Conservation (phyloP, 306 rosid species). For the Vigna reflexopilosa region DNA sequence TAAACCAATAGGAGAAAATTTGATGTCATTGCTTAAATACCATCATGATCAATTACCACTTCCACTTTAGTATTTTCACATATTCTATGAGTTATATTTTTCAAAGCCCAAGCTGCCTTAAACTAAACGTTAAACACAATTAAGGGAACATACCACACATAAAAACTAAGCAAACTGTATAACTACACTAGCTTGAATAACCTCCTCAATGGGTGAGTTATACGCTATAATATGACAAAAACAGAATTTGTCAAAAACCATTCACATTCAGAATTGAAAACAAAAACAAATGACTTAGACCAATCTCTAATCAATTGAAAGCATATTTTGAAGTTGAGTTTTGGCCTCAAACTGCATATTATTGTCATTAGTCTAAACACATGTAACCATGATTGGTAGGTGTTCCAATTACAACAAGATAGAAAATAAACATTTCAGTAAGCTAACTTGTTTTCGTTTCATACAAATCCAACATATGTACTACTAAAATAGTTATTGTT, state of each 20-base stretch:
- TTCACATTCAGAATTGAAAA: background rate
- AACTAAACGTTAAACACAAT: constrained; percentile 57
- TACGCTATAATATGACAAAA: constrained; percentile 55
- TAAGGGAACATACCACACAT: background rate
- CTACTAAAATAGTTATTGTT: too few species aligned
- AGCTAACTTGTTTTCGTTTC: background rate
- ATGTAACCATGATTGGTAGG: constrained; percentile 80
- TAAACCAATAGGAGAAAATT: too few species aligned
- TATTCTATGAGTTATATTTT: constrained; percentile 93
- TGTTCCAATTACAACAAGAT: constrained; percentile 70
- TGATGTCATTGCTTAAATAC: too few species aligned
- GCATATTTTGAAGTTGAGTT: constrained; percentile 82
- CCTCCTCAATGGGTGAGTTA: constrained; percentile 90
- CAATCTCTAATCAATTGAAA: constrained; percentile 72
- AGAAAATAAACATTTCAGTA: constrained; percentile 1
- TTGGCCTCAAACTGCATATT: constrained; percentile 75
- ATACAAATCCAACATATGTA: background rate
- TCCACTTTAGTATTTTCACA: constrained; percentile 88
- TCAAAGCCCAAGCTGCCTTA: constrained; percentile 94
- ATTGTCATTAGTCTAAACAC: constrained; percentile 69
- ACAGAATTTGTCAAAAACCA: background rate
- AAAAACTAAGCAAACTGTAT: constrained; percentile 92
- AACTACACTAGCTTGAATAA: constrained; percentile 88
- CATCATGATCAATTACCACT: constrained; percentile 71
- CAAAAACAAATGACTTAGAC: background rate